phyloP scores from a whole-genome alignment of 1,284 basidiomycete species.

The Heterobasidion parviporum region DNA sequence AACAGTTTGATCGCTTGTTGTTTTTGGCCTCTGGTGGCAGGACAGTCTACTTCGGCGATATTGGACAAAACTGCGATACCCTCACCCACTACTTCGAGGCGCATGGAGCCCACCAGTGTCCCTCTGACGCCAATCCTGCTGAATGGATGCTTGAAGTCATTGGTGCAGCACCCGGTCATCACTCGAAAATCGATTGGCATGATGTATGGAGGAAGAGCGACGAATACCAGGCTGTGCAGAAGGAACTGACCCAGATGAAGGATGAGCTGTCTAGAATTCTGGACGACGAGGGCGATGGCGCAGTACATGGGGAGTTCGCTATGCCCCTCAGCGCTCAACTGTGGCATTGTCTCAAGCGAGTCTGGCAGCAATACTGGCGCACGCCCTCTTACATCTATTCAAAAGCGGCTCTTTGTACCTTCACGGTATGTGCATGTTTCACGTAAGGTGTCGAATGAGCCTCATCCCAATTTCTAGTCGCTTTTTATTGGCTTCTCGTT shows the following conservation, averaged over 20 bases:
- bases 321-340: background rate
- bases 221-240: background rate
- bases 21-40: conserved; percentile 61
- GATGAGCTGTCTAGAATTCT: background rate
- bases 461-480: background rate
- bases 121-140: conserved; percentile 45
- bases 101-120: conserved; percentile 51
- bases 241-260: background rate
- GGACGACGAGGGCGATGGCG: background rate
- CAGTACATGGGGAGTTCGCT: background rate
- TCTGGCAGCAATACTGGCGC: conserved; percentile 1
- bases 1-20: conserved; percentile 71
- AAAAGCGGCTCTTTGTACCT: background rate
- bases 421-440: background rate
- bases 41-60: conserved; percentile 74
- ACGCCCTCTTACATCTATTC: conserved; percentile 1
- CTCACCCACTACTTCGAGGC: conserved; percentile 65
- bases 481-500: conserved; percentile 2
- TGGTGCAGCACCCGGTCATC: background rate
- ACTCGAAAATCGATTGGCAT: background rate
- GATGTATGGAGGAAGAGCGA: background rate
- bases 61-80: conserved; percentile 55
- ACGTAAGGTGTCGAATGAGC: background rate
- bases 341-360: background rate
- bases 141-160: conserved; percentile 7